phyloP scores from a whole-genome alignment of 495 filamentous ascomycete species.

The Letharia columbiana region DNA sequence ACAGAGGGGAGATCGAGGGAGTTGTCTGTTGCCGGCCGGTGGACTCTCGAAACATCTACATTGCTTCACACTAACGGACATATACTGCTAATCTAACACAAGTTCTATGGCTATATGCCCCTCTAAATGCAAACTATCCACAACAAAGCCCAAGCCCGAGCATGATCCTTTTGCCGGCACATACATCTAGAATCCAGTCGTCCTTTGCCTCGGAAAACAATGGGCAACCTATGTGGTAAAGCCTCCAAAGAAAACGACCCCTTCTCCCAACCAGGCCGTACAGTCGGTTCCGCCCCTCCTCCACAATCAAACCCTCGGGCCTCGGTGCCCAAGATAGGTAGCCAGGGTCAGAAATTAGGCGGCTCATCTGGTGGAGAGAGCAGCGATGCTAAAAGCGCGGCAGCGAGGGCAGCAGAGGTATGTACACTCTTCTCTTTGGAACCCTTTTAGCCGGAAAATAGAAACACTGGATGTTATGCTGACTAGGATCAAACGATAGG shows the following conservation, averaged over 20 bases:
- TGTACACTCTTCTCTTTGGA: background rate
- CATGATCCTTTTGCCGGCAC: background rate
- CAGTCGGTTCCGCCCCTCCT: conserved; percentile 45
- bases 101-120: background rate
- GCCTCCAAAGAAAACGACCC: conserved; percentile 25
- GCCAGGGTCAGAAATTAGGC: conserved; percentile 16
- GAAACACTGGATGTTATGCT: background rate
- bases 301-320: conserved; percentile 22
- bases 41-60: background rate
- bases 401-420: conserved; percentile 21
- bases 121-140: background rate
- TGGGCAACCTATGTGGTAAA: conserved; percentile 72
- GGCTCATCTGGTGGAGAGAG: conserved; percentile 9
- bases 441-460: too few relatives aligned
- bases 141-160: background rate
- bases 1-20: background rate
- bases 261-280: conserved; percentile 57
- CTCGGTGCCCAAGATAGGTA: conserved; percentile 12
- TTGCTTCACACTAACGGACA: background rate
- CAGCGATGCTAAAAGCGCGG: conserved; percentile 19
- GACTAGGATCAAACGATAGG: conserved; percentile 2
- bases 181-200: background rate
- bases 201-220: conserved; percentile 27
- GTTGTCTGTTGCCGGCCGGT: background rate
- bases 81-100: background rate